Base-by-base conservation (phyloP, 2,329 filamentous ascomycete species). In the Aspergillus hiratsukae region DNA sequence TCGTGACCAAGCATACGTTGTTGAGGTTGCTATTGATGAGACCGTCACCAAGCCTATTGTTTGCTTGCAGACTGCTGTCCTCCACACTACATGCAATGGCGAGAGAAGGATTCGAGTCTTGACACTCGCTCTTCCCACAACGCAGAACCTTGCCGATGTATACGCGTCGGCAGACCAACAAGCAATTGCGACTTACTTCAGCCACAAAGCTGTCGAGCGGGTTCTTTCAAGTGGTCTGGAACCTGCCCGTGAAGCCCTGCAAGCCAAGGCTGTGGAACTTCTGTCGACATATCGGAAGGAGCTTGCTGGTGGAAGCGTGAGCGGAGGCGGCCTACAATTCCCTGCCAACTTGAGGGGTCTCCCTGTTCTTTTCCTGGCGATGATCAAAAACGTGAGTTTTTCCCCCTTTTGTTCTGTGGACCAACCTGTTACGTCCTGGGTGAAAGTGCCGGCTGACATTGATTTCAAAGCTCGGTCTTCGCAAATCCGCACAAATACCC, bases 11-110 rank as follows among this genome's bases (percentile, higher is more conserved):
- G 91, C 90, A 61, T 97, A 97, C 71, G 94, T 97, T 46, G 93
- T 99, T 21, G 94, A 99, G 75, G 95, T 99, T 54, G 92, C 94
- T 14, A 97, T 99, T 63, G 94, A 99, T 66, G 94, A 99, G 78
- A 94, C 86, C 37, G 81, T 99, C 59, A 90, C 87, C 49, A 96
- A 96, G 80, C 91, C 90, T 48, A 88, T 96, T 61, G 88, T 96
- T 48, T 97, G 91, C 74, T 80, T 97, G 78, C 92, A 99, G 76
- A 88, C 92, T 14, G 94, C 94, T 52, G 93, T 99, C 9, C 83
- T 99, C 31, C 94, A 99, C 75, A 99, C 94, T 1, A 99, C 92
- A 1, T 97, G 93, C 80, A 97, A 97, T 69, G 94, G 94, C 52
- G 94, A 99, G 79, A 85, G 94, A 66, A 86, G 94, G 55, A 99